These are phyloP conservation scores for Lactifluus pinguis DNA, from an alignment of 768 basidiomycete species.

Conservation along the genomic window DNA sequence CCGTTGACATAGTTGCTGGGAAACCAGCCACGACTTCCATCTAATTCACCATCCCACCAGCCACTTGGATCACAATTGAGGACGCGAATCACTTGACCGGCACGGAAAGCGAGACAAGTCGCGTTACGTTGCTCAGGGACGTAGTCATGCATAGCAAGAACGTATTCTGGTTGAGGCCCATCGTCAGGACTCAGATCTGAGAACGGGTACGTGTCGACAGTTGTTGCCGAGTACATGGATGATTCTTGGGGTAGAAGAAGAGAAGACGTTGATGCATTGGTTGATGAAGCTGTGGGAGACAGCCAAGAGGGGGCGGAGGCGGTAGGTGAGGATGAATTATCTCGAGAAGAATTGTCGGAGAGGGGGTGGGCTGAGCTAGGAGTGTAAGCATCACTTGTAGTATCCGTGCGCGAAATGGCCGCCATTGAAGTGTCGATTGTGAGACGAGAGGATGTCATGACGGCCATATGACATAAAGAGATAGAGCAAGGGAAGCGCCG, in stretches of 20 bases:
- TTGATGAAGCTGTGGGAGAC: conserved; percentile 15
- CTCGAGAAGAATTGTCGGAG: conserved; percentile 16
- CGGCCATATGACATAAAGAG: conserved; percentile 16
- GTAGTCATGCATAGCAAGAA: conserved; percentile 91
- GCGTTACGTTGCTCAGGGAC: conserved; percentile 57
- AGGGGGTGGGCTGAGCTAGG: conserved; percentile 11
- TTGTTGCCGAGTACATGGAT: conserved; percentile 22
- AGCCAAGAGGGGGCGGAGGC: conserved; percentile 13
- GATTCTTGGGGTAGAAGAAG: conserved; percentile 22
- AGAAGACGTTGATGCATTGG: conserved; percentile 21
- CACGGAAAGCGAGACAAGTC: conserved; percentile 81
- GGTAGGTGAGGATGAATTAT: conserved; percentile 10
- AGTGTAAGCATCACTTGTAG: conserved; percentile 1
- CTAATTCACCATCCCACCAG: conserved; percentile 98
- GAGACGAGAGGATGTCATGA: conserved; percentile 25
- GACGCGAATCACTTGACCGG: conserved; percentile 90
- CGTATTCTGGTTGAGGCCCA: conserved; percentile 49
- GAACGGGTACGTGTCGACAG: conserved; percentile 14
- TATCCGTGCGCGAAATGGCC: conserved; percentile 17
- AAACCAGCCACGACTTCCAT: conserved; percentile 90
- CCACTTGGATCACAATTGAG: conserved; percentile 79
- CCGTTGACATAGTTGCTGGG: conserved; percentile 91
- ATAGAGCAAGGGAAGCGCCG: conserved; percentile 10
- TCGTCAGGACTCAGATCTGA: conserved; percentile 12
- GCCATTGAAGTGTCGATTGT: conserved; percentile 28